Percentiles rank a stretch among this genome's conserved stretches.
Evolutionary conservation across 1,139 yeast genomes (phyloP).

Genomic region (Kurtzmaniella quercitrusa): DNA sequence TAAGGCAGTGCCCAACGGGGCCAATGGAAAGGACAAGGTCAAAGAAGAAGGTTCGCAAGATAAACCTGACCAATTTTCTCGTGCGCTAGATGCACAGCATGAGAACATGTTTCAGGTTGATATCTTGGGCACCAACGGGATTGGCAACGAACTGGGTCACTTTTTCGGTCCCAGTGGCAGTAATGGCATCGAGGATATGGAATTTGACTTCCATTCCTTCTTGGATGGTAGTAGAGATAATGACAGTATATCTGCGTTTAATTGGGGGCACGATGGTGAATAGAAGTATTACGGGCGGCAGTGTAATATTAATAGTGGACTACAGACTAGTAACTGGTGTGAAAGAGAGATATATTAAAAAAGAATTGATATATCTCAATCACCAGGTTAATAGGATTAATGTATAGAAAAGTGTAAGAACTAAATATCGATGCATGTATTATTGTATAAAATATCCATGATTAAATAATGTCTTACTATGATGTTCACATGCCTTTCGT

Average conservation of each 20-base stretch:
- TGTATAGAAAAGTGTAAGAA: constrained; percentile 4
- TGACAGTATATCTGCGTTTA: constrained; percentile 42
- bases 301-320: constrained; percentile 1
- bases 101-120: constrained; percentile 40
- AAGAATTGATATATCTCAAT: not conserved
- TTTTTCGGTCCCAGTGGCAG: constrained; percentile 20
- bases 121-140: constrained; percentile 21
- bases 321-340: not conserved
- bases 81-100: constrained; percentile 14
- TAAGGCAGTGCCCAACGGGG: not conserved
- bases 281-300: not conserved
- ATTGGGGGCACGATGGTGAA: constrained; percentile 54
- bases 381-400: too few species aligned
- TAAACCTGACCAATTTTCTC: constrained; percentile 12
- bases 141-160: constrained; percentile 16
- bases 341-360: too few species aligned
- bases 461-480: too few species aligned
- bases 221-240: constrained; percentile 39
- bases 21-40: constrained; percentile 2
- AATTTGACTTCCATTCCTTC: constrained; percentile 52
- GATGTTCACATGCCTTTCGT: too few species aligned
- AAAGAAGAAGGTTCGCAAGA: constrained; percentile 4
- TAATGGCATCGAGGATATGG: constrained; percentile 42
- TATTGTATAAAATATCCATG: not conserved
- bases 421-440: not conserved